phyloP scores from a whole-genome alignment of 2,329 filamentous ascomycete genomes.

The Fusarium penzigii region DNA sequence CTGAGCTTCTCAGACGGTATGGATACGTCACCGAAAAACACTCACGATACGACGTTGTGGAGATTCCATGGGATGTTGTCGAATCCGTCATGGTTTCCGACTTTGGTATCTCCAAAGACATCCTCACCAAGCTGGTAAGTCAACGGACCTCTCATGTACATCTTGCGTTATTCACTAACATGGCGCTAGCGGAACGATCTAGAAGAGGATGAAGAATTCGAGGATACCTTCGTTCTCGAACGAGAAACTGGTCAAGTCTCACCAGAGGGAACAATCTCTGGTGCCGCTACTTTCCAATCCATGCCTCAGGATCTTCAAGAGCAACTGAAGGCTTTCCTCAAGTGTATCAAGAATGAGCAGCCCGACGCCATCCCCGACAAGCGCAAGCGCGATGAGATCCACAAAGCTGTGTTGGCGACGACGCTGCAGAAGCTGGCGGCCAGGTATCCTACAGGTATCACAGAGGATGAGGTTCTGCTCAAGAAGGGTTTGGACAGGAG shows the following conservation, averaged over 20 bases:
- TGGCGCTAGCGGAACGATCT: slow-evolving; percentile 42
- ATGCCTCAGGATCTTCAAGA: slow-evolving; percentile 54
- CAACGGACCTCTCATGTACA: neutral
- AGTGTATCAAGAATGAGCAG: slow-evolving; percentile 47
- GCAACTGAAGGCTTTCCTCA: slow-evolving; percentile 53
- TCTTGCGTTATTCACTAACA: slow-evolving; percentile 22
- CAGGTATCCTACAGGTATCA: slow-evolving; percentile 45
- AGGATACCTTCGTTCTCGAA: slow-evolving; percentile 74
- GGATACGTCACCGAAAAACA: slow-evolving; percentile 85
- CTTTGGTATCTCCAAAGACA: slow-evolving; percentile 38
- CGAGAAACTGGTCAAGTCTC: slow-evolving; percentile 54
- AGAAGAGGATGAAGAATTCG: slow-evolving; percentile 68
- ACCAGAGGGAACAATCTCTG: slow-evolving; percentile 46
- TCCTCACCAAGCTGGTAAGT: slow-evolving; percentile 46
- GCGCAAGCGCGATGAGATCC: slow-evolving; percentile 49
- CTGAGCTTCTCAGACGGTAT: slow-evolving; percentile 80
- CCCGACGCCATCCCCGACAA: slow-evolving; percentile 49
- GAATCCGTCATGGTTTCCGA: slow-evolving; percentile 43
- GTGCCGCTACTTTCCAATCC: slow-evolving; percentile 38
- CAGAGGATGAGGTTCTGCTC: slow-evolving; percentile 43
- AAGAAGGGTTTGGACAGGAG: slow-evolving; percentile 33
- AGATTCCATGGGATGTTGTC: slow-evolving; percentile 67
- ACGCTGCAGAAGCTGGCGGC: slow-evolving; percentile 40
- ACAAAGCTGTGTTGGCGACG: slow-evolving; percentile 41
- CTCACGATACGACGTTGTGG: slow-evolving; percentile 77